Evolutionary conservation across 768 basidiomycete genomes (phyloP), one percentile per base, ranked within the genome.

Genomic region (Amanita phalloides): DNA sequence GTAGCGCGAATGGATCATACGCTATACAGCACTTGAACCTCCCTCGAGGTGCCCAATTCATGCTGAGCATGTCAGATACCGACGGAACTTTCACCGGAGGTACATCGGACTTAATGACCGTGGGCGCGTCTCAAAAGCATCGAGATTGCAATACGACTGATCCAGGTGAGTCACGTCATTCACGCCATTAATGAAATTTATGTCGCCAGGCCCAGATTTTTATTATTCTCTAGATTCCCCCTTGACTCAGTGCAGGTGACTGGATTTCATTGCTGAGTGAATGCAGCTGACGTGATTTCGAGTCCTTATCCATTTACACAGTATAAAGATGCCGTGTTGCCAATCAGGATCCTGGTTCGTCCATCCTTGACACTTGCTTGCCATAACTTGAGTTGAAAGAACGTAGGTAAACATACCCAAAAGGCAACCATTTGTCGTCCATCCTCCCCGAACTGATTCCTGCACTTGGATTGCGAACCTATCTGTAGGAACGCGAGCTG

Each of bases 171-270:
- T 38, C 30, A 20, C 10, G 17, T 20, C 13, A 20, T 21, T 49
- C 2, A 14, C 11, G 45, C 20, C 20, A 20, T 13, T 10, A 1
- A 33, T 11, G 32, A 4, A 33, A 10, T 32, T 23, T 23, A 11
- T 21, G 5, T 33, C 28, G 4, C 20, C n/a, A 66, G 65, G 53
- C 10, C 39, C 58, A 6, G 61, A 61, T 46, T 66, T 66, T 52
- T 60, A 62, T 41, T 66, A 58, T 47, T 59, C 61, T 4, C 45
- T 61, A n/a, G 58, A 65, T 30, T 38, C 48, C 6, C 50, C 58
- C 35, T 48, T 66, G n/a, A 25, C 46, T 17, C 61, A 65, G 48
- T 66, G 65, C 63, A 55, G 57, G 65, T 65, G 46, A 58, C 58
- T 61, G n/a, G 14, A 23, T 4, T 37, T 30, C 30, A 36, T 14